Percentiles rank a stretch among this genome's conserved stretches.
Evolutionary conservation across 305 asterid species (phyloP).

Genomic region (Ajuga reptans): DNA sequence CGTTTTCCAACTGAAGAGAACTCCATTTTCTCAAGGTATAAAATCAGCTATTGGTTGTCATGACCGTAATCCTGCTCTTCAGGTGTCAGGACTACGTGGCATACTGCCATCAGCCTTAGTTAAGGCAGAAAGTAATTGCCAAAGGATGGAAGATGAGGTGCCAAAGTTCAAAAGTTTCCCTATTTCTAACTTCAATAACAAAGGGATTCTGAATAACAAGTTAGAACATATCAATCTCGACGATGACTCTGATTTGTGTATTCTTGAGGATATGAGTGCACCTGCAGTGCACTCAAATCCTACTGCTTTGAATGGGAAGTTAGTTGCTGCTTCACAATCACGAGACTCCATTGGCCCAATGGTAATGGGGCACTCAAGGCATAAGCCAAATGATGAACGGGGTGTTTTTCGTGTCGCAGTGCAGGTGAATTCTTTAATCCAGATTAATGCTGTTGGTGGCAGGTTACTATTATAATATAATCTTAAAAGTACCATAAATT

Average conservation of each 20-base stretch:
- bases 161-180: conserved; percentile 18
- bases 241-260: conserved; percentile 55
- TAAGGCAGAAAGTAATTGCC: conserved; percentile 26
- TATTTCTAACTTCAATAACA: conserved; percentile 27
- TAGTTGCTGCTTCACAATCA: conserved; percentile 36
- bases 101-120: conserved; percentile 26
- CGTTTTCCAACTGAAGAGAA: conserved; percentile 25
- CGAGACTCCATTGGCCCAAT: conserved; percentile 28
- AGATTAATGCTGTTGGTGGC: conserved; percentile 10
- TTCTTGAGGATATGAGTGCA: conserved; percentile 70
- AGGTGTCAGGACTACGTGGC: conserved; percentile 28
- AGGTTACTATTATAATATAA: neutral
- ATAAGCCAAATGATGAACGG: conserved; percentile 51
- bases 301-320: conserved; percentile 31
- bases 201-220: conserved; percentile 30
- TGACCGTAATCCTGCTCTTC: conserved; percentile 24
- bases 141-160: conserved; percentile 27
- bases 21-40: conserved; percentile 28
- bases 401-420: conserved; percentile 57
- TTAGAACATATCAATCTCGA: conserved; percentile 29
- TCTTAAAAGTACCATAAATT: neutral
- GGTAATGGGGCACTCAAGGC: conserved; percentile 38
- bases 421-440: conserved; percentile 43
- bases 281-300: conserved; percentile 38
- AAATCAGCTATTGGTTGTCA: conserved; percentile 25